Evolutionary conservation across 2,329 filamentous ascomycete species (phyloP).

Genomic region (Fusarium papillatum): DNA sequence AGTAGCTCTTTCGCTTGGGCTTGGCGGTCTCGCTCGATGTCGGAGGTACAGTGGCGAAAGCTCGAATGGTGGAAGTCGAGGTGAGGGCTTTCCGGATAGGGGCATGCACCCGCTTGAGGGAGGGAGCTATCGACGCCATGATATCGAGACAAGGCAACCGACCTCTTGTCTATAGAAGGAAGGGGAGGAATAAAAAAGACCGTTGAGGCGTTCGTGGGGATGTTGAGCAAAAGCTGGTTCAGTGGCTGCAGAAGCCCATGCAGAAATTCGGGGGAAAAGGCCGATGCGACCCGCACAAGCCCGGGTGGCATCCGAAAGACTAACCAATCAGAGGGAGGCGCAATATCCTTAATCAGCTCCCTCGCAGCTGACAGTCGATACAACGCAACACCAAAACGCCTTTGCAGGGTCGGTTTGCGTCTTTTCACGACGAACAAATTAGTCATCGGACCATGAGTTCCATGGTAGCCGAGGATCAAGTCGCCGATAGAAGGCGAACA

Average conservation of each 20-base stretch:
- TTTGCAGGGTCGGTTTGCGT: slow-evolving; percentile 6
- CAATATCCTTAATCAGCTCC: slow-evolving; percentile 41
- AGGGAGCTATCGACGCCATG: slow-evolving; percentile 57
- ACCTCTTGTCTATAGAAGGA: slow-evolving; percentile 8
- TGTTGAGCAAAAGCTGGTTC: slow-evolving; percentile 35
- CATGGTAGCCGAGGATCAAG: background rate
- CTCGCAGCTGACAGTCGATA: slow-evolving; percentile 7
- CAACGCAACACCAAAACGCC: slow-evolving; percentile 16
- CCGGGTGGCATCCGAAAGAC: slow-evolving; percentile 29
- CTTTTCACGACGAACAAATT: slow-evolving; percentile 16
- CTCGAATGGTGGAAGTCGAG: slow-evolving; percentile 49
- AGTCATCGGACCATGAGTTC: slow-evolving; percentile 33
- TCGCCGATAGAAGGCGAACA: slow-evolving; percentile 6
- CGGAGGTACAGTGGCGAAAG: slow-evolving; percentile 62
- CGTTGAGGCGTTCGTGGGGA: slow-evolving; percentile 28
- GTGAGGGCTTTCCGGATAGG: slow-evolving; percentile 58
- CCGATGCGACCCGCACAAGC: slow-evolving; percentile 44
- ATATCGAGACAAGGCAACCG: background rate
- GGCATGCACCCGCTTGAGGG: slow-evolving; percentile 56
- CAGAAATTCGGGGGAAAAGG: slow-evolving; percentile 44
- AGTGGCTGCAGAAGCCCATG: slow-evolving; percentile 36
- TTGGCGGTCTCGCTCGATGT: slow-evolving; percentile 44
- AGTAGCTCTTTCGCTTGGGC: slow-evolving; percentile 62
- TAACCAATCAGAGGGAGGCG: slow-evolving; percentile 31
- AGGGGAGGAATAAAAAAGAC: background rate